Evolutionary conservation across 352 stramenopile genomes (phyloP).

Genomic region (Pythium diclinum): DNA sequence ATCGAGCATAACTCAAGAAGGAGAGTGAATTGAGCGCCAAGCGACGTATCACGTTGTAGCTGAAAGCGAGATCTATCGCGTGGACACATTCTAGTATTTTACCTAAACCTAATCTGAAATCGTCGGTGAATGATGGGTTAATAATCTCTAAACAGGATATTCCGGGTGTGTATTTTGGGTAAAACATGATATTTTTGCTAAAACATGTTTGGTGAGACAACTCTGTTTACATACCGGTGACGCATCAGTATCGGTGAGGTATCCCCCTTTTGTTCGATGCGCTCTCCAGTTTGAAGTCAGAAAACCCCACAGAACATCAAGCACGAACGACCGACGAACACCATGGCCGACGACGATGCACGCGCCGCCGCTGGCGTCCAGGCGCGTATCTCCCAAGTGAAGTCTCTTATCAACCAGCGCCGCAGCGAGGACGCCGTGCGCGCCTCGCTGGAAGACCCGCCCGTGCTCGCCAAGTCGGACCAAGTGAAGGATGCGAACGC

Average conservation of each 20-base stretch:
- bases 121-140: too few relatives aligned
- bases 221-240: conserved; percentile 1
- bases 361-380: conserved; percentile 54
- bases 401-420: conserved; percentile 67
- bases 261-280: background rate
- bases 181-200: background rate
- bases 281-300: conserved; percentile 26
- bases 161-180: background rate
- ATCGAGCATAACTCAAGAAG: too few relatives aligned
- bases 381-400: conserved; percentile 58
- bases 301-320: conserved; percentile 1
- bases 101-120: too few relatives aligned
- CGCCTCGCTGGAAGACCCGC: conserved; percentile 69
- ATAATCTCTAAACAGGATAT: conserved; percentile 1
- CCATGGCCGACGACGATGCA: conserved; percentile 60
- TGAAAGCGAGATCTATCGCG: too few relatives aligned
- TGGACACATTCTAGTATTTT: too few relatives aligned
- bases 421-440: conserved; percentile 81
- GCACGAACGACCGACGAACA: conserved; percentile 1
- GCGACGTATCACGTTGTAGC: too few relatives aligned
- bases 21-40: too few relatives aligned
- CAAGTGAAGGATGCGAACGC: conserved; percentile 71
- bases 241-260: background rate
- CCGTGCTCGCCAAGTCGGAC: conserved; percentile 59
- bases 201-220: background rate